A percentile compares a stretch with the other conserved stretches of the same genome.
These are phyloP conservation scores for Aspergillus sp. DNA, from an alignment of 2,329 filamentous ascomycete species.

Conservation along the genomic window DNA sequence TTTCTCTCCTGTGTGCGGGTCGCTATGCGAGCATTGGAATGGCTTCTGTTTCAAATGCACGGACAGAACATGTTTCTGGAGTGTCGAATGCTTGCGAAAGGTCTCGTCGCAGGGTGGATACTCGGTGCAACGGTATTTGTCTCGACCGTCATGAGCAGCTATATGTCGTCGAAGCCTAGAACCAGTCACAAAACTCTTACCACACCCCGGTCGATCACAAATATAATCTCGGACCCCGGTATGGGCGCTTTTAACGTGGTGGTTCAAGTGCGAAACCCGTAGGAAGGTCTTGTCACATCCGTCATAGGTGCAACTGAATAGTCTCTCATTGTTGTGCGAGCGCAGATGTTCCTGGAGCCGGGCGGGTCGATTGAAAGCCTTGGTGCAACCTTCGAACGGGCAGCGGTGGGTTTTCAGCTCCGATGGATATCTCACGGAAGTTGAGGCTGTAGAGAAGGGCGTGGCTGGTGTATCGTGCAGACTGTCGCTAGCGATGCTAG, in stretches of 20 bases:
- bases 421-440: slow-evolving; percentile 55
- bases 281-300: slow-evolving; percentile 82
- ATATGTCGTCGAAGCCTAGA: slow-evolving; percentile 75
- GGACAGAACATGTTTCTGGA: slow-evolving; percentile 77
- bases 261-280: slow-evolving; percentile 80
- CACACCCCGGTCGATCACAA: slow-evolving; percentile 72
- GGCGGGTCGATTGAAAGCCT: slow-evolving; percentile 84
- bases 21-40: slow-evolving; percentile 66
- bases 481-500: slow-evolving; percentile 30
- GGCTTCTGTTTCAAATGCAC: slow-evolving; percentile 72
- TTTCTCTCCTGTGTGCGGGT: slow-evolving; percentile 50
- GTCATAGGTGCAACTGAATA: slow-evolving; percentile 69
- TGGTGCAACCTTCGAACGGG: slow-evolving; percentile 70
- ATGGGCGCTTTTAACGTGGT: slow-evolving; percentile 82
- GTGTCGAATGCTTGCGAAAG: slow-evolving; percentile 84
- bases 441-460: slow-evolving; percentile 51
- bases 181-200: slow-evolving; percentile 77
- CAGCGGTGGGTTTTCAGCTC: slow-evolving; percentile 77
- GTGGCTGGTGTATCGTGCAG: slow-evolving; percentile 51
- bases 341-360: slow-evolving; percentile 76
- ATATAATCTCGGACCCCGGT: slow-evolving; percentile 67
- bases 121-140: slow-evolving; percentile 72
- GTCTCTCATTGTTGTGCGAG: slow-evolving; percentile 81
- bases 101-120: slow-evolving; percentile 70
- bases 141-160: slow-evolving; percentile 73